A percentile compares a stretch with the other conserved stretches of the same genome.
These are phyloP conservation scores for Phialocephala subalpina DNA, from an alignment of 2,329 filamentous ascomycete genomes.

Conservation along the genomic window DNA sequence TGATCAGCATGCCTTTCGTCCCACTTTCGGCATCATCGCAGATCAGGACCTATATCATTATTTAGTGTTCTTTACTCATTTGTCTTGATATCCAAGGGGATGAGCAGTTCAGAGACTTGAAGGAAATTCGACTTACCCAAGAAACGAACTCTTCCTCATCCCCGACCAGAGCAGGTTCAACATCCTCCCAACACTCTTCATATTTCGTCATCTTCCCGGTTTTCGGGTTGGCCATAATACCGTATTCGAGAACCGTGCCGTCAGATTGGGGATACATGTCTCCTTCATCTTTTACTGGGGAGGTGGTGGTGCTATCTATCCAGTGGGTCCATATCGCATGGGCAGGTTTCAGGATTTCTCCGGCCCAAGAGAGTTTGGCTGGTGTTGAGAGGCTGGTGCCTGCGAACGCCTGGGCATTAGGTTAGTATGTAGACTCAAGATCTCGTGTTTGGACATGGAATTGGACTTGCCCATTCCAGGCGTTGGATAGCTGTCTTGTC, in stretches of 20 bases:
- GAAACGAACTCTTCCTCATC: constrained; percentile 33
- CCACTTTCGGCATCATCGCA: constrained; percentile 13
- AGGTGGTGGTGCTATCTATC: constrained; percentile 37
- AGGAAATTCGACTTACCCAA: too few species aligned
- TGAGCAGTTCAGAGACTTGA: too few species aligned
- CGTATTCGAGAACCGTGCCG: constrained; percentile 42
- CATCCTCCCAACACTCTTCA: constrained; percentile 46
- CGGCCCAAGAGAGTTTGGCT: constrained; percentile 20
- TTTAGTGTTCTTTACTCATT: too few species aligned
- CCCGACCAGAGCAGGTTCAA: constrained; percentile 28
- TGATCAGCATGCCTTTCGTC: constrained; percentile 32
- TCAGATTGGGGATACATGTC: constrained; percentile 39
- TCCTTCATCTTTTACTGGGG: constrained; percentile 42
- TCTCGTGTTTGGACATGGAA: too few species aligned
- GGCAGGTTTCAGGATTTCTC: constrained; percentile 24
- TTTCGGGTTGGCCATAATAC: constrained; percentile 39
- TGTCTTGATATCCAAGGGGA: too few species aligned
- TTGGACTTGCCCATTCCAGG: constrained; percentile 44
- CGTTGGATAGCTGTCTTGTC: constrained; percentile 24
- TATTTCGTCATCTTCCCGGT: constrained; percentile 42
- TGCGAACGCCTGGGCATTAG: too few species aligned
- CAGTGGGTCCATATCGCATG: constrained; percentile 42
- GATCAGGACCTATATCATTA: too few species aligned
- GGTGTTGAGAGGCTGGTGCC: constrained; percentile 30
- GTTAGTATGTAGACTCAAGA: too few species aligned